A percentile compares a stretch with the other conserved stretches of the same genome.
Evolutionary conservation across 2,329 filamentous ascomycete genomes (phyloP).

Genomic region (Camillea tinctor): DNA sequence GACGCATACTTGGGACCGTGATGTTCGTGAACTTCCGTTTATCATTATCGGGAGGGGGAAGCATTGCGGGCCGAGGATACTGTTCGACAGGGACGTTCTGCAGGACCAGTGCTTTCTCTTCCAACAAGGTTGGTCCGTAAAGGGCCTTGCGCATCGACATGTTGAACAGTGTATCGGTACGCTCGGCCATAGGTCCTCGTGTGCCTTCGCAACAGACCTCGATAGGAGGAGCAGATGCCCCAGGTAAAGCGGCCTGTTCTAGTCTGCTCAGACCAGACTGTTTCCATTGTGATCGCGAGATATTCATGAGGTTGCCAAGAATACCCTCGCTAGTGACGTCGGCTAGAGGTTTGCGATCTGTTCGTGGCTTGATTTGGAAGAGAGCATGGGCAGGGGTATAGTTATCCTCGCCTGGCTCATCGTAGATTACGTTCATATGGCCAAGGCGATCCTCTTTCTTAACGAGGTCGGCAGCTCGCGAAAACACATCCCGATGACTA

Average conservation of each 20-base stretch:
- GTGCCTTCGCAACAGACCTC: constrained; percentile 74
- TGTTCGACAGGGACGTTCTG: constrained; percentile 65
- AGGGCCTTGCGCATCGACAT: constrained; percentile 69
- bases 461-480: constrained; percentile 65
- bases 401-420: constrained; percentile 58
- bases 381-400: constrained; percentile 74
- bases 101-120: constrained; percentile 75
- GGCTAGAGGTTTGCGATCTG: constrained; percentile 64
- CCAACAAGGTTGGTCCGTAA: constrained; percentile 60
- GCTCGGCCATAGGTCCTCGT: constrained; percentile 59
- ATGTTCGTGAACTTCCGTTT: constrained; percentile 89
- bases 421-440: constrained; percentile 67
- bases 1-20: constrained; percentile 90
- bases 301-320: constrained; percentile 74
- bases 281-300: constrained; percentile 64
- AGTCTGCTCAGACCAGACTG: constrained; percentile 72
- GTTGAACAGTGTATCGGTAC: constrained; percentile 77
- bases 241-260: constrained; percentile 78
- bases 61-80: constrained; percentile 62
- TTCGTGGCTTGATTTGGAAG: constrained; percentile 74
- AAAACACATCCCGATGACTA: constrained; percentile 69
- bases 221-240: constrained; percentile 81
- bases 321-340: constrained; percentile 71
- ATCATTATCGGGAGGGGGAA: constrained; percentile 77
- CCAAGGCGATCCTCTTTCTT: constrained; percentile 59